Evolutionary conservation across 2,329 filamentous ascomycete species (phyloP).

Genomic region (Cytospora piceicola): DNA sequence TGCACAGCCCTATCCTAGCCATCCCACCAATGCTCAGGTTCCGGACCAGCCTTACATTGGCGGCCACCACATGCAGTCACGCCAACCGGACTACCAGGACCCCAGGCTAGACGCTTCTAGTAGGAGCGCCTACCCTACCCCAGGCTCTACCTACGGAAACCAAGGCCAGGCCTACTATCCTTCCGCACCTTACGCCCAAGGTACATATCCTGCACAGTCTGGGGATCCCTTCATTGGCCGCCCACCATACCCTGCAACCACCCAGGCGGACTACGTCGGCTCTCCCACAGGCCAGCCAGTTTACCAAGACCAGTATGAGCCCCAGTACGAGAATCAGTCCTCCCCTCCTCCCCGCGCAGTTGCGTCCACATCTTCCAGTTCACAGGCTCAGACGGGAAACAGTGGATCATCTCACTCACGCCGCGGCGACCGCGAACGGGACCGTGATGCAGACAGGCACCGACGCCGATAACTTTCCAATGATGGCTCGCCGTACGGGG

Average conservation of each 20-base stretch:
- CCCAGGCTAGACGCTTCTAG: conserved; percentile 25
- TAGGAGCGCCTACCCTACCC: conserved; percentile 11
- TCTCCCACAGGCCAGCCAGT: conserved; percentile 30
- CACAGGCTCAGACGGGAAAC: conserved; percentile 32
- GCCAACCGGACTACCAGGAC: conserved; percentile 20
- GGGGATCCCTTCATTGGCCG: conserved; percentile 61
- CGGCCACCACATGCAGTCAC: not conserved
- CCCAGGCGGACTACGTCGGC: conserved; percentile 28
- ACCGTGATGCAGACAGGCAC: conserved; percentile 22
- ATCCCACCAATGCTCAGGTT: conserved; percentile 15
- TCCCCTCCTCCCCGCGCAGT: conserved; percentile 28
- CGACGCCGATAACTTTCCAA: conserved; percentile 33
- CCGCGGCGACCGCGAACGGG: conserved; percentile 28
- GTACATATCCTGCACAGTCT: conserved; percentile 48
- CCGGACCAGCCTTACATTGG: conserved; percentile 7
- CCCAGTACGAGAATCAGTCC: conserved; percentile 28
- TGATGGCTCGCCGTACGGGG: conserved; percentile 28
- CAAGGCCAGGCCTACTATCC: conserved; percentile 37
- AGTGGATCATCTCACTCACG: conserved; percentile 29
- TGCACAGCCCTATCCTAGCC: conserved; percentile 19
- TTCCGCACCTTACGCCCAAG: conserved; percentile 33
- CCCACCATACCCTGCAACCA: conserved; percentile 52
- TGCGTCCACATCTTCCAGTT: conserved; percentile 22
- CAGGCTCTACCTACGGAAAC: conserved; percentile 6
- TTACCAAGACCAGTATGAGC: conserved; percentile 30